Percentiles rank a stretch among this genome's conserved stretches.
phyloP scores from a whole-genome alignment of 2,329 filamentous ascomycete species.

The Byssothecium circinans region DNA sequence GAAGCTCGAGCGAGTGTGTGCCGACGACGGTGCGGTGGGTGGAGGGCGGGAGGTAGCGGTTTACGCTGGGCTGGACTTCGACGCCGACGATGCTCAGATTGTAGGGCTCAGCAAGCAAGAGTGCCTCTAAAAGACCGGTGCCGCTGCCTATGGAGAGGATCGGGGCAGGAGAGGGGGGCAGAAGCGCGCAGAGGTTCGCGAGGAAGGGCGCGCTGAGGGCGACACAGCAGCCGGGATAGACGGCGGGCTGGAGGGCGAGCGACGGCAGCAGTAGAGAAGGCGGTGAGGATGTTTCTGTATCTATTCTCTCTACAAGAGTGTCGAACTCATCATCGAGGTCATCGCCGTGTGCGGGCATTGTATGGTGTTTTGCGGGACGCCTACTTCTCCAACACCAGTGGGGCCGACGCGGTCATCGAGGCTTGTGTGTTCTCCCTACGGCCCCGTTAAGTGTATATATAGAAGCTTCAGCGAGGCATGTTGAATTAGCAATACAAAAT shows the following conservation, averaged over 20 bases:
- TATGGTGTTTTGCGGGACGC: too few relatives aligned
- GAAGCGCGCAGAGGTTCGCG: slow-evolving; percentile 21
- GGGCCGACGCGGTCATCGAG: too few relatives aligned
- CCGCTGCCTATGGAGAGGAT: slow-evolving; percentile 54
- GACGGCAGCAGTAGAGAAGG: slow-evolving; percentile 12
- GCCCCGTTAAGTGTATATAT: too few relatives aligned
- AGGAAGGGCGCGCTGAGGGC: slow-evolving; percentile 38
- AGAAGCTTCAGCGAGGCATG: too few relatives aligned
- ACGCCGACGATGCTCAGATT: slow-evolving; percentile 48
- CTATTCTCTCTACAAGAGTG: not conserved
- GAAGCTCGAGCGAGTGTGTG: slow-evolving; percentile 47
- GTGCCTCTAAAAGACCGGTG: slow-evolving; percentile 53
- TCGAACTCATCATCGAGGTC: slow-evolving; percentile 9
- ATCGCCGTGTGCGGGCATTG: not conserved
- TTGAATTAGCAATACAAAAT: too few relatives aligned
- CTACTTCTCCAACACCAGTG: too few relatives aligned
- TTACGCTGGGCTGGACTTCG: slow-evolving; percentile 51
- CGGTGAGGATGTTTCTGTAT: not conserved
- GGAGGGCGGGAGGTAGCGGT: slow-evolving; percentile 49
- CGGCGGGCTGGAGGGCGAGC: slow-evolving; percentile 21
- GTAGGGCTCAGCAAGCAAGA: slow-evolving; percentile 33
- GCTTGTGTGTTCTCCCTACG: too few relatives aligned
- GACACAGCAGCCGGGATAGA: slow-evolving; percentile 41
- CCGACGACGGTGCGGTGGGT: slow-evolving; percentile 49
- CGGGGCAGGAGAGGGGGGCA: slow-evolving; percentile 25